Evolutionary conservation across 768 basidiomycete genomes (phyloP).

Genomic region (Xerocomus brunneocitrinus): DNA sequence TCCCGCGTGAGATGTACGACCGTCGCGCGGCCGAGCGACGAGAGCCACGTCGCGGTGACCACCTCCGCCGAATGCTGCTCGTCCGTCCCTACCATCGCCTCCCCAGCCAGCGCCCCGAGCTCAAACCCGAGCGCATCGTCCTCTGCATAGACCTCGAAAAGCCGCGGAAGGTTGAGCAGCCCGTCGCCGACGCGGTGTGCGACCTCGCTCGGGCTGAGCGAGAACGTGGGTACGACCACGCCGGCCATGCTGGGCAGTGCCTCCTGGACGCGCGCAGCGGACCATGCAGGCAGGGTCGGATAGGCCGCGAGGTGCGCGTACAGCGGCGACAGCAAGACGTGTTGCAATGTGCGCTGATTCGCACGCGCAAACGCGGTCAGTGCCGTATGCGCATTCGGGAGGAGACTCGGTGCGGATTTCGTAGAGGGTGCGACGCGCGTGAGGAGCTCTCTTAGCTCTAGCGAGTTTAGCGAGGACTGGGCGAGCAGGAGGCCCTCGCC

Average conservation of each 20-base stretch:
- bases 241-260: constrained; percentile 33
- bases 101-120: constrained; percentile 70
- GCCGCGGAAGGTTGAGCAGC: constrained; percentile 84
- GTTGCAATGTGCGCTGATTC: constrained; percentile 75
- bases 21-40: constrained; percentile 80
- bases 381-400: constrained; percentile 50
- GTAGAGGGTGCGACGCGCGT: not conserved
- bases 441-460: constrained; percentile 51
- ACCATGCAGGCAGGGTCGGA: constrained; percentile 65
- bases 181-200: constrained; percentile 91
- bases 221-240: constrained; percentile 79
- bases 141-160: constrained; percentile 92
- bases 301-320: constrained; percentile 69
- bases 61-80: constrained; percentile 55
- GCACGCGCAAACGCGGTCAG: constrained; percentile 62
- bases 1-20: constrained; percentile 65
- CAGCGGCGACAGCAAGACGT: constrained; percentile 81
- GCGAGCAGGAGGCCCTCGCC: constrained; percentile 73
- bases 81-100: not conserved
- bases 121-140: constrained; percentile 91
- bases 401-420: constrained; percentile 32
- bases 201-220: constrained; percentile 83
- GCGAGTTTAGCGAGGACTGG: constrained; percentile 81
- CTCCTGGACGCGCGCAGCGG: constrained; percentile 33
- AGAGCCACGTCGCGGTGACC: constrained; percentile 88